Percentiles rank a stretch among this genome's conserved stretches.
phyloP scores from a whole-genome alignment of 78 protist species.

The Emiliania huxleyi region DNA sequence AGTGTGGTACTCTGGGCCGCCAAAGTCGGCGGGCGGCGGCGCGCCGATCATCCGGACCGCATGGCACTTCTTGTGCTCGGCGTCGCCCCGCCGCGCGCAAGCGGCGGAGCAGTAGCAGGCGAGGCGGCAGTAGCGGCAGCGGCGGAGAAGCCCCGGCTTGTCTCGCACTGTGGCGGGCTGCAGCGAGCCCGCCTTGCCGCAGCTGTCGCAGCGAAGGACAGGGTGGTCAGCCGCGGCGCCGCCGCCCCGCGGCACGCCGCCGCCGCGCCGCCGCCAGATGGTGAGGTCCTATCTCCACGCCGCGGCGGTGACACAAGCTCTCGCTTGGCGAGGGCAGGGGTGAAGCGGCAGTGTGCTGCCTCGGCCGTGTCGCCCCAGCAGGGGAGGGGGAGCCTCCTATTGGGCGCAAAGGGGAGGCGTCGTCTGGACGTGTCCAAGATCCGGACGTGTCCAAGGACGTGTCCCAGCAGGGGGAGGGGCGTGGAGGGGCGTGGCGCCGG shows the following conservation, averaged over 20 bases:
- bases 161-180: background rate
- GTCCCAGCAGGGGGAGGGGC: too few species aligned
- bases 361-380: background rate
- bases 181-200: background rate
- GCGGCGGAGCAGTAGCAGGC: background rate
- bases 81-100: background rate
- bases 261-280: background rate
- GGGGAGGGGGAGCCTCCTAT: too few species aligned
- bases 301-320: too few species aligned
- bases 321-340: too few species aligned
- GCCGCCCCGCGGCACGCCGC: background rate
- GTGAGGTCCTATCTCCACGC: background rate
- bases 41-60: background rate
- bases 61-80: background rate
- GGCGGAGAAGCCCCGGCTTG: background rate
- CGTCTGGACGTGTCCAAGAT: too few species aligned
- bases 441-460: too few species aligned
- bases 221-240: background rate
- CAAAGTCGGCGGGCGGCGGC: background rate
- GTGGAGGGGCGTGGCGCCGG: background rate
- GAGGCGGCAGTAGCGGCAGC: constrained; percentile 12
- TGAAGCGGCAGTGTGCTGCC: background rate
- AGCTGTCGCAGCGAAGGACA: background rate
- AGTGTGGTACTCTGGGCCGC: background rate
- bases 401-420: too few species aligned